Base-by-base conservation (phyloP, 768 basidiomycete genomes). In the Phanerochaete sordida region DNA sequence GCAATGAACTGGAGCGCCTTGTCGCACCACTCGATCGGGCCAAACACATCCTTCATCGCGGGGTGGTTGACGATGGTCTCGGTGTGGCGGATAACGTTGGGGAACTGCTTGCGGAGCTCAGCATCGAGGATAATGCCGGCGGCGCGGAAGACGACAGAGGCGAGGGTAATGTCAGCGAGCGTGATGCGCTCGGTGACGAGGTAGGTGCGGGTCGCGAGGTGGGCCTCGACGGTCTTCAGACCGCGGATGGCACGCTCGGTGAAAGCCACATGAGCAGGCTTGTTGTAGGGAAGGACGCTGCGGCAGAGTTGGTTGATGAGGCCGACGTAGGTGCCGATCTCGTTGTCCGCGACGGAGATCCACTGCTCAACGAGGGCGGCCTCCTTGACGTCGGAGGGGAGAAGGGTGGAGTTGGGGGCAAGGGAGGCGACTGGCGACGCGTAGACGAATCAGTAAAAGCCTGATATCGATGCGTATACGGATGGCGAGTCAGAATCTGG, bases 161-260 rank as follows among this genome's bases (percentile, higher is more conserved):
- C 91, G 64, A 92, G 66, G 69, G 73, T 72, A 74, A 99, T 73
- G 69, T 99, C 97, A 64, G 95, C 97, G 49, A 96, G 81, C 62
- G 94, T 93, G 81, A 98, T 90, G 69, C 96, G 91, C 72, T 99
- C 93, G 65, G 87, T 88, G 57, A 94, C 94, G 68, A 98, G 83
- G 84, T 86, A 98, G 48, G 96, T 99, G 70, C 83, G 85, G 59
- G 84, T 80, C 51, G 79, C 71, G 67, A 99, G 85, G 78, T 91
- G 83, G 33, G 76, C 73, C 65, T 99, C 84, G 58, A 98, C 79
- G 64, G 84, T 85, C 43, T 76, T 76, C 52, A 97, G 79, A 21
- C 84, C 75, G 48, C 83, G 80, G 44, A 74, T 63, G 68, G 86
- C 80, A 35, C 79, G 81, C 49, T 90, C 86, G 16, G 75, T 65